A percentile compares a stretch with the other conserved stretches of the same genome.
Evolutionary conservation across 2,329 filamentous ascomycete species (phyloP).

Genomic region (Triangularia verruculosa): DNA sequence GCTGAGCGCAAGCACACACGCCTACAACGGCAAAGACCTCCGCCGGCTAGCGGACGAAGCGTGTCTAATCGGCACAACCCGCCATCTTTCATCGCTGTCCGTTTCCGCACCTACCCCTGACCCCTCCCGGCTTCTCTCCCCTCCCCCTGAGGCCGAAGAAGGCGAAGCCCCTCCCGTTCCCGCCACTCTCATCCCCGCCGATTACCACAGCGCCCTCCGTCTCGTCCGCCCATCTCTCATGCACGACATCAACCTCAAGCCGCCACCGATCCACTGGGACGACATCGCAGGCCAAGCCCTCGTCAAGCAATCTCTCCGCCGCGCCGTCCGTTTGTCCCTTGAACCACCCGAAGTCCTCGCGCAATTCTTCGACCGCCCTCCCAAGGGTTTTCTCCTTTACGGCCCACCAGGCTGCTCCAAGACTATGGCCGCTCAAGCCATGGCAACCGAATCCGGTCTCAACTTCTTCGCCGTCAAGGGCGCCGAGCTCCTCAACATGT

Average conservation of each 20-base stretch:
- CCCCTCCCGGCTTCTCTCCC: constrained; percentile 2
- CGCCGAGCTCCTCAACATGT: constrained; percentile 92
- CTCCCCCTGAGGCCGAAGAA: constrained; percentile 20
- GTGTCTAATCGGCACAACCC: constrained; percentile 30
- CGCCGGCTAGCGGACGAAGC: constrained; percentile 59
- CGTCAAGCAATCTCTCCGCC: constrained; percentile 62
- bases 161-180: constrained; percentile 7
- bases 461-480: constrained; percentile 96
- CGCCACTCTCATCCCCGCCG: constrained; percentile 37
- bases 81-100: constrained; percentile 15
- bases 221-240: constrained; percentile 79
- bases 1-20: constrained; percentile 75
- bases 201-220: constrained; percentile 64
- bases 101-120: constrained; percentile 34
- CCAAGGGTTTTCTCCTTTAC: constrained; percentile 84
- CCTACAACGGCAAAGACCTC: constrained; percentile 79
- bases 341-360: constrained; percentile 34
- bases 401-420: constrained; percentile 94
- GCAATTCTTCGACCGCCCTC: constrained; percentile 51
- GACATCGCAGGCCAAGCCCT: constrained; percentile 83
- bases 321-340: constrained; percentile 44
- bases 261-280: constrained; percentile 78
- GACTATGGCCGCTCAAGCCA: constrained; percentile 84
- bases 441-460: constrained; percentile 84
- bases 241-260: constrained; percentile 84